Evolutionary conservation across 208 protist genomes (phyloP).

Genomic region (Lotmaria passim): DNA sequence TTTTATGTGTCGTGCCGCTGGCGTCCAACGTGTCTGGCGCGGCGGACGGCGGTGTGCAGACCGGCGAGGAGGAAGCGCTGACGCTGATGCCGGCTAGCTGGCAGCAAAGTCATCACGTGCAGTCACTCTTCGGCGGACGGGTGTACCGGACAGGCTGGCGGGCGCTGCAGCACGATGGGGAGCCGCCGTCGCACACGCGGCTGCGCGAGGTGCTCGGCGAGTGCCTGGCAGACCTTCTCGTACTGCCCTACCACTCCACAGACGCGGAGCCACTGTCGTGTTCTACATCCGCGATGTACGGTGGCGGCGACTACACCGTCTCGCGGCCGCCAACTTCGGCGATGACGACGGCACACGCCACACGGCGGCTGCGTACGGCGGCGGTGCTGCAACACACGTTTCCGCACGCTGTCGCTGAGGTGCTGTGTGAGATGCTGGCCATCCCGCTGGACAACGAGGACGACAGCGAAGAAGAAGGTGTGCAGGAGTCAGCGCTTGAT

Average conservation of each 20-base stretch:
- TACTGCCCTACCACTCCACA: slow-evolving; percentile 53
- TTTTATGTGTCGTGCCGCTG: slow-evolving; percentile 68
- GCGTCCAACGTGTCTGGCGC: neutral
- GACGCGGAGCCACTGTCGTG: slow-evolving; percentile 20
- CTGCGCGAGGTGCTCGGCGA: slow-evolving; percentile 71
- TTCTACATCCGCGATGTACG: too few relatives aligned
- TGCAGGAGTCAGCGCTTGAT: neutral
- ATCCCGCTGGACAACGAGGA: slow-evolving; percentile 25
- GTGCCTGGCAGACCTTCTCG: slow-evolving; percentile 68
- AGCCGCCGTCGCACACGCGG: slow-evolving; percentile 60
- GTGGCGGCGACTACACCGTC: too few relatives aligned
- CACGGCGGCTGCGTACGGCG: neutral
- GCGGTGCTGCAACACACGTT: slow-evolving; percentile 57
- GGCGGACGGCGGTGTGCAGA: neutral
- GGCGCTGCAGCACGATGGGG: slow-evolving; percentile 35
- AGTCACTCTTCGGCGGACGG: slow-evolving; percentile 40
- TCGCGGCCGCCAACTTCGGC: neutral
- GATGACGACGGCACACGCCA: too few relatives aligned
- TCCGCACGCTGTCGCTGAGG: slow-evolving; percentile 57
- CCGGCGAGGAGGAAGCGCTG: slow-evolving; percentile 46
- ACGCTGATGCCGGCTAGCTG: slow-evolving; percentile 49
- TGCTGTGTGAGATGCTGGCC: slow-evolving; percentile 57
- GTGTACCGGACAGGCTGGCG: slow-evolving; percentile 52
- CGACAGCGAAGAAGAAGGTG: neutral
- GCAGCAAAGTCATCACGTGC: slow-evolving; percentile 31